Conservation (phyloP, 2,329 filamentous ascomycete genomes). For the Colletotrichum orbiculare region DNA sequence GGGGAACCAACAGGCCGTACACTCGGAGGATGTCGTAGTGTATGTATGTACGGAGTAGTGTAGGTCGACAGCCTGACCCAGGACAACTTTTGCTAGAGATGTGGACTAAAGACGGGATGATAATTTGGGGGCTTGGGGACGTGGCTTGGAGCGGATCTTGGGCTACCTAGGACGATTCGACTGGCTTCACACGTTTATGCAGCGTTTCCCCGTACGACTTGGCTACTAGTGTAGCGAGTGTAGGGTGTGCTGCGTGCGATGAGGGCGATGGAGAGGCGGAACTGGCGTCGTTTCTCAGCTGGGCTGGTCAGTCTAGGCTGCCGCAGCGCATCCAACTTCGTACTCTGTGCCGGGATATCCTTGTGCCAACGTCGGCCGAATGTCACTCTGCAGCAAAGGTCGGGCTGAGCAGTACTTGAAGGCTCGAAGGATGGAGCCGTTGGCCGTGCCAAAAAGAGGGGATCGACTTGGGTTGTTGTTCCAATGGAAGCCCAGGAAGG, state of each 20-base stretch:
- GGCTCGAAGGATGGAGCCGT: slow-evolving; percentile 7
- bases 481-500: slow-evolving; percentile 19
- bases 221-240: background rate
- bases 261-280: background rate
- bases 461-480: slow-evolving; percentile 8
- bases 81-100: slow-evolving; percentile 25
- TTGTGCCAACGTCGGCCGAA: background rate
- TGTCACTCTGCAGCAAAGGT: slow-evolving; percentile 20
- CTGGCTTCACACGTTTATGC: background rate
- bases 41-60: background rate
- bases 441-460: slow-evolving; percentile 25
- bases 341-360: slow-evolving; percentile 10
- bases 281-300: slow-evolving; percentile 8
- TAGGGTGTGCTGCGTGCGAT: too few species aligned
- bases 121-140: slow-evolving; percentile 35
- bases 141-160: slow-evolving; percentile 24
- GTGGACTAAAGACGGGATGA: slow-evolving; percentile 31
- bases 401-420: slow-evolving; percentile 14
- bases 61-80: slow-evolving; percentile 19
- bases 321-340: background rate
- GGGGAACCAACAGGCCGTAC: slow-evolving; percentile 4
- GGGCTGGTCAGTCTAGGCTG: background rate
- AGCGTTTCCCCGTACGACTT: background rate
- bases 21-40: slow-evolving; percentile 6
- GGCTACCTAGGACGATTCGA: too few species aligned